Evolutionary conservation across 805 yeast species (phyloP), one percentile per base, ranked within the genome.

Genomic region (Candida cerambycidarum): DNA sequence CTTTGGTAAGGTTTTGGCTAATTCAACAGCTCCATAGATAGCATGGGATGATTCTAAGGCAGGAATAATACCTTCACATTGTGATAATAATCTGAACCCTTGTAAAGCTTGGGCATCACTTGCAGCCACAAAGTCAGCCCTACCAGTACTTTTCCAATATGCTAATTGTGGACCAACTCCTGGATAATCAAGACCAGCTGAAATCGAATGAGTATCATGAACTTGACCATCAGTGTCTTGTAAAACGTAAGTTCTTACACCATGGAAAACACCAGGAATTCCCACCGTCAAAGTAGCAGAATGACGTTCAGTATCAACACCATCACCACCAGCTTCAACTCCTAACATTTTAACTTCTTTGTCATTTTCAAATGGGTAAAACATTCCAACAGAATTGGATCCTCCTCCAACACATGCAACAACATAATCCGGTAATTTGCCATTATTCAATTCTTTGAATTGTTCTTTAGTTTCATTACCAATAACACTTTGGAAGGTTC

Each of bases 371-470:
- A 93, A 93, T 42, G 98, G 97, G 16, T 89, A 82, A 67, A 93
- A 93, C 79, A 92, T 81, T 63, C 99, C 99, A 24, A 95, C 81
- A 39, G 96, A 84, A 76, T 93, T 93, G 14, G 97, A 89, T 43
- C 99, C 99, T 59, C 99, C 99, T 58, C 99, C 99, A 39, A 93
- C 99, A 76, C 99, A 93, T 1, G 99, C 99, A 48, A 93, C 97
- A 32, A 93, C 81, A 14, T 90, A 89, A 58, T 93, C 87, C 37
- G 99, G 99, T 51, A 93, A 75, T 56, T 80, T 83, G 31, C 96
- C 96, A 47, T 79, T 70, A 63, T 87, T 89, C 54, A 84, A 69
- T 52, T 78, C 80, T 52, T 78, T 80, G 70, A 90, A 90, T 69
- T 93, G 96, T 63, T 86, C 83, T 67, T 87, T 89, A 35, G 97